A percentile compares a stretch with the other conserved stretches of the same genome.
These are phyloP conservation scores for Candida chilensis DNA, from an alignment of 805 yeast genomes.

Conservation along the genomic window DNA sequence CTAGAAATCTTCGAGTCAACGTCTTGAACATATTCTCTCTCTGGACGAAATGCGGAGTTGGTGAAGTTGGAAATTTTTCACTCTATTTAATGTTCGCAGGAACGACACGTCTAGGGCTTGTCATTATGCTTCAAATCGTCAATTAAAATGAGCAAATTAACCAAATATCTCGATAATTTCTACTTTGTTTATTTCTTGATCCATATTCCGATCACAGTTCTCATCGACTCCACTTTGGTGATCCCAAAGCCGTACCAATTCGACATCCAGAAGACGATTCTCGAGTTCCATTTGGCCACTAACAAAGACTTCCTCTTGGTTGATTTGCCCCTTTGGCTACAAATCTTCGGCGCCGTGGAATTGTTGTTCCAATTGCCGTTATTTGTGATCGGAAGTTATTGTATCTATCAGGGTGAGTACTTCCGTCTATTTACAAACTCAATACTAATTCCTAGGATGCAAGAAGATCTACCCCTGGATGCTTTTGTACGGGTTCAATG, in stretches of 20 bases:
- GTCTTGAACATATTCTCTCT: no score
- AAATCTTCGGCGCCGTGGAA: conserved; percentile 64
- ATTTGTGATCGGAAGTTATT: conserved; percentile 40
- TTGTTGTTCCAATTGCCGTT: conserved; percentile 72
- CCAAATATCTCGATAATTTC: conserved; percentile 26
- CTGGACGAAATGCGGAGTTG: no score
- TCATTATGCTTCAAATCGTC: no score
- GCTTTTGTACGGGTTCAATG: conserved; percentile 73
- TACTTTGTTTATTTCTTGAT: conserved; percentile 44
- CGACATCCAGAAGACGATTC: conserved; percentile 36
- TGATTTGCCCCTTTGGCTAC: conserved; percentile 64
- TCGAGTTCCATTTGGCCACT: conserved; percentile 47
- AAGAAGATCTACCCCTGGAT: conserved; percentile 21
- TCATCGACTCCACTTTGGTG: conserved; percentile 68
- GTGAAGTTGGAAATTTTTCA: no score
- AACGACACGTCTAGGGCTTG: no score
- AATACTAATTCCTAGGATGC: conserved; percentile 3
- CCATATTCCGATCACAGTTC: conserved; percentile 69
- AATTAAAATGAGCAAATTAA: not conserved
- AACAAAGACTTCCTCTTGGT: conserved; percentile 68
- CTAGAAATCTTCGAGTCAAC: no score
- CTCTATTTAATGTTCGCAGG: no score
- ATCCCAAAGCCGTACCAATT: conserved; percentile 44
- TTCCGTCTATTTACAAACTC: conserved; percentile 3
- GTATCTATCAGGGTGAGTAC: conserved; percentile 18